These are phyloP conservation scores for Parastagonospora nodorum DNA, from an alignment of 2,329 filamentous ascomycete species.

Conservation along the genomic window DNA sequence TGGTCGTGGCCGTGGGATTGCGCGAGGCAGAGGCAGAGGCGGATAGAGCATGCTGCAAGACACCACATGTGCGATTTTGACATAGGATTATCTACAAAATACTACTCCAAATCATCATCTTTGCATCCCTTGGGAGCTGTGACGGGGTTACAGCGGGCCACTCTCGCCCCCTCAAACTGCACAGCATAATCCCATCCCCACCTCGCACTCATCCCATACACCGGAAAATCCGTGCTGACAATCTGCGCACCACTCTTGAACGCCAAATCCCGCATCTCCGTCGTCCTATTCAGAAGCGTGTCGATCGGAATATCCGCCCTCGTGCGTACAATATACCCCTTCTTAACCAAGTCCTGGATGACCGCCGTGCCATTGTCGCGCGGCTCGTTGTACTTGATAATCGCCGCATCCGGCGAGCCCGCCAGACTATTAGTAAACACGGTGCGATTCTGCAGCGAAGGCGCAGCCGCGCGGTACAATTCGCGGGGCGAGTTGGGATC, in stretches of 20 bases:
- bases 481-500: constrained; percentile 39
- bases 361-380: constrained; percentile 41
- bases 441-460: constrained; percentile 50
- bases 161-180: constrained; percentile 31
- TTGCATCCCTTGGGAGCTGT: constrained; percentile 43
- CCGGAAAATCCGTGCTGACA: constrained; percentile 57
- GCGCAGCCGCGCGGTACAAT: constrained; percentile 46
- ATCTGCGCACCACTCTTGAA: constrained; percentile 56
- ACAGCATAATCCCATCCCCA: constrained; percentile 56
- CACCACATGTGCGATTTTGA: no score
- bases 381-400: constrained; percentile 58
- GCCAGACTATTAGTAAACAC: constrained; percentile 57
- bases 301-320: constrained; percentile 54
- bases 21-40: no score
- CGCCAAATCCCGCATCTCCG: constrained; percentile 51
- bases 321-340: constrained; percentile 57
- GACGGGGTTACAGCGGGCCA: constrained; percentile 47
- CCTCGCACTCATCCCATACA: constrained; percentile 53
- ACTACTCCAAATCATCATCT: constrained; percentile 31
- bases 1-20: neutral
- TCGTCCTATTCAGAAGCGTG: constrained; percentile 50
- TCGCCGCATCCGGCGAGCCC: constrained; percentile 53
- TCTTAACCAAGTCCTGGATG: constrained; percentile 53
- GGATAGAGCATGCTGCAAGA: no score
- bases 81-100: neutral